A percentile compares a stretch with the other conserved stretches of the same genome.
These are phyloP conservation scores for Parasitella parasitica DNA, from an alignment of 371 early-diverging fungal genomes.

Conservation along the genomic window DNA sequence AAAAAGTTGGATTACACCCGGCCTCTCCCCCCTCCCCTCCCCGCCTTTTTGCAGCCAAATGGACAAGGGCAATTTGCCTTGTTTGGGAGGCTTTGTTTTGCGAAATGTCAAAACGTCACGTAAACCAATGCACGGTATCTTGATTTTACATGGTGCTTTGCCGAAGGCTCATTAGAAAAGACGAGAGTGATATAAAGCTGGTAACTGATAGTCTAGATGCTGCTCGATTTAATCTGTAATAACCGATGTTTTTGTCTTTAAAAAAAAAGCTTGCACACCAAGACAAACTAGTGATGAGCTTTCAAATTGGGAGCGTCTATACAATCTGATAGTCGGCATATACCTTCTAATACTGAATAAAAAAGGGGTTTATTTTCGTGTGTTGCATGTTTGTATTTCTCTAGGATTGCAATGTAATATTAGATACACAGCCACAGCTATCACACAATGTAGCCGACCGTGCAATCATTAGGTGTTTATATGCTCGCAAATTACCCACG, in stretches of 20 bases:
- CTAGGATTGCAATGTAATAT: background rate
- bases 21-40: background rate
- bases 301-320: background rate
- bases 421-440: too few species aligned
- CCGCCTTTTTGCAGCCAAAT: background rate
- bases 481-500: too few species aligned
- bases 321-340: background rate
- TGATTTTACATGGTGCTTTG: too few species aligned
- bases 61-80: background rate
- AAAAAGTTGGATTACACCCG: background rate
- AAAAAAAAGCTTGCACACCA: background rate
- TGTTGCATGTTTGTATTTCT: too few species aligned
- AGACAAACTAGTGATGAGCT: background rate
- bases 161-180: too few species aligned
- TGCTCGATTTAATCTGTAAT: background rate
- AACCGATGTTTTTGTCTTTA: background rate
- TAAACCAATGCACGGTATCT: background rate
- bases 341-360: background rate
- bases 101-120: background rate
- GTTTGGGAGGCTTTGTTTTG: background rate
- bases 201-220: background rate
- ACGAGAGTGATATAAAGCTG: background rate
- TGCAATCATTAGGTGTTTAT: too few species aligned
- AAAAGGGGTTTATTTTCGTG: background rate
- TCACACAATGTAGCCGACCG: too few species aligned